Base-by-base conservation (phyloP, 1,139 yeast species). In the Yamadazyma taylorii region DNA sequence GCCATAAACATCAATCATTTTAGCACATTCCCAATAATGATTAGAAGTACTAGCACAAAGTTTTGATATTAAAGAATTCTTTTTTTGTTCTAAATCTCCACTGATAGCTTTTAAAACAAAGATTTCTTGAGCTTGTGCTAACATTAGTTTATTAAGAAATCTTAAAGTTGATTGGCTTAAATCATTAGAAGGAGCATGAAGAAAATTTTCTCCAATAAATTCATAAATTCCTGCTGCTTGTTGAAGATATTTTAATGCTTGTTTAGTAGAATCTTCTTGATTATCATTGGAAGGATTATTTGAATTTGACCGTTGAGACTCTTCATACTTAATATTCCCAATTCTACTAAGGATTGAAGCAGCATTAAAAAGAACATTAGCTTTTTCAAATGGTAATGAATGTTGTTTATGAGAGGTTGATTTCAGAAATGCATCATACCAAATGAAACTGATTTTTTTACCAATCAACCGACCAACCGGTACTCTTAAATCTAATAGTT, bases 91-190 rank as follows among this genome's bases (percentile, higher is more conserved):
- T 36, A 65, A 49, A 45, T 71, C 76, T 6, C 67, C 69, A 33
- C 71, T 72, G 29, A 88, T 61, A 21, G 82, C 75, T 47, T 79
- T 84, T 52, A 83, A 62, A 4, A 84, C 64, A 55, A 90, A 89
- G 9, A 85, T 74, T 50, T 92, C 97, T 56, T 89, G 97, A 2
- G 94, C 86, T 57, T 92, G 96, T 0, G 95, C 94, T 41, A 88
- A 67, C 78, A 82, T 78, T 42, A 90, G 59, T 46, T 74, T 75
- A 12, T 73, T 60, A 39, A 90, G 69, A 34, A 87, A 84, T 35
- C 72, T 73, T 14, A 87, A 79, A 1, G 89, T 81, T 23, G 82
- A 78, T 35, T 84, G 85, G 40, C 77, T 71, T 40, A 90, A 64
- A 57, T 92, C 98, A 3, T 75, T 69, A 5, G 92, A 80, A 0